Evolutionary conservation across 805 yeast genomes (phyloP), one percentile per base, ranked within the genome.

Genomic region (Priceomyces castillae): DNA sequence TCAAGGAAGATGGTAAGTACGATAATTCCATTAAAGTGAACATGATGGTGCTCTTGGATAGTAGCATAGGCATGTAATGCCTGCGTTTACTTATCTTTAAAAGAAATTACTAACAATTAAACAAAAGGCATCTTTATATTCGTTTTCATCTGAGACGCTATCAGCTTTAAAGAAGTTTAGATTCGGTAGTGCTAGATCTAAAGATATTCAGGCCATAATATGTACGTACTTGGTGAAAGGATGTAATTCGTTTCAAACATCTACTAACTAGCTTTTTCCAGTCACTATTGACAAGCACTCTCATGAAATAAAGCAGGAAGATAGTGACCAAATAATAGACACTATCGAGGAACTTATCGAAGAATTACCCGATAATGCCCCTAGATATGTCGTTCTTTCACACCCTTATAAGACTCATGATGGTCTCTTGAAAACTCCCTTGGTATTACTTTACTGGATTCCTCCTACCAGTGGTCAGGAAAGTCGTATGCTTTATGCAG

Each of bases 401-500:
- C 84, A 88, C 54, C 96, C 96, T 5, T 64, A 82, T 54, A 78
- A 77, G 18, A 62, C 77, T 7, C 59, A 68, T 25, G 97, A 90
- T 54, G 96, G 95, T 0, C 73, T 95, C 43, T 74, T 77, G 54
- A 76, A 81, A 37, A 74, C 79, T 7, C 97, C 96, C 2, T 74
- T 85, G 48, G 87, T 90, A 1, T 62, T 90, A 59, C 53, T 90
- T n/a, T 90, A 89, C 62, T 90, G 90, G 82, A 77, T 87, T 47
- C 97, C 97, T 3, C 84, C 83, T 19, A 88, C 95, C 0, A 74
- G 88, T n/a, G 84, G 86, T 14, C 92, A 84, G 58, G 86, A 85
- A 43, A 72, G 77, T 56, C 82, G 84, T 61, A 90, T 90, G 97
- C 65, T 87, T 39, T 90, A 89, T 54, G 97, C 97, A 0, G 95